phyloP scores from a whole-genome alignment of 371 early-diverging fungal species.

The Fennellomyces sp. region DNA sequence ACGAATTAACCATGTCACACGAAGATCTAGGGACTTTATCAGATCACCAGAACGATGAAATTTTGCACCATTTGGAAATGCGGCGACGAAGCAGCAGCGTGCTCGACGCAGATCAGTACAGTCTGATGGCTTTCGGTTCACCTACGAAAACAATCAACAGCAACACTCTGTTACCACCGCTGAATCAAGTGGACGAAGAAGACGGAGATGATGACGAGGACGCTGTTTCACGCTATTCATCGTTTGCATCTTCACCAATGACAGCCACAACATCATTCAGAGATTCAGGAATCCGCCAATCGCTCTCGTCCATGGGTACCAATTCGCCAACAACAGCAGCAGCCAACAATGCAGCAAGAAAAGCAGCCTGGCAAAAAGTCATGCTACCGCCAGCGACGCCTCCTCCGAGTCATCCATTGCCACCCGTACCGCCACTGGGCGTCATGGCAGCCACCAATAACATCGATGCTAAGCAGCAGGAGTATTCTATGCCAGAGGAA shows the following conservation, averaged over 20 bases:
- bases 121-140: slow-evolving; percentile 1
- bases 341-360: slow-evolving; percentile 4
- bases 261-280: slow-evolving; percentile 4
- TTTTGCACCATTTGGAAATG: not conserved
- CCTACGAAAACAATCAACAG: not conserved
- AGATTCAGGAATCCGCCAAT: not conserved
- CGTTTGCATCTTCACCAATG: slow-evolving; percentile 13
- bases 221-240: slow-evolving; percentile 15
- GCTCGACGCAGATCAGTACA: slow-evolving; percentile 4
- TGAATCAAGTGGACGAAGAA: slow-evolving; percentile 16
- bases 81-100: slow-evolving; percentile 12
- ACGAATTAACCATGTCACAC: slow-evolving; percentile 10
- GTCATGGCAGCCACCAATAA: too few relatives aligned
- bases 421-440: slow-evolving; percentile 15
- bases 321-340: slow-evolving; percentile 7
- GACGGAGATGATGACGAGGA: slow-evolving; percentile 14
- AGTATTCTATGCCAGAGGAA: not conserved
- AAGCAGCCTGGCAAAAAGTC: slow-evolving; percentile 5
- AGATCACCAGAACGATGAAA: not conserved
- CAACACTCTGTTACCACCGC: not conserved
- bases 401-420: slow-evolving; percentile 13
- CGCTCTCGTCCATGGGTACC: not conserved
- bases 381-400: slow-evolving; percentile 14
- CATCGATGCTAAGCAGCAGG: not conserved
- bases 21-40: slow-evolving; percentile 4